Evolutionary conservation across 2,329 filamentous ascomycete species (phyloP).

Genomic region (Xylaria sp.): DNA sequence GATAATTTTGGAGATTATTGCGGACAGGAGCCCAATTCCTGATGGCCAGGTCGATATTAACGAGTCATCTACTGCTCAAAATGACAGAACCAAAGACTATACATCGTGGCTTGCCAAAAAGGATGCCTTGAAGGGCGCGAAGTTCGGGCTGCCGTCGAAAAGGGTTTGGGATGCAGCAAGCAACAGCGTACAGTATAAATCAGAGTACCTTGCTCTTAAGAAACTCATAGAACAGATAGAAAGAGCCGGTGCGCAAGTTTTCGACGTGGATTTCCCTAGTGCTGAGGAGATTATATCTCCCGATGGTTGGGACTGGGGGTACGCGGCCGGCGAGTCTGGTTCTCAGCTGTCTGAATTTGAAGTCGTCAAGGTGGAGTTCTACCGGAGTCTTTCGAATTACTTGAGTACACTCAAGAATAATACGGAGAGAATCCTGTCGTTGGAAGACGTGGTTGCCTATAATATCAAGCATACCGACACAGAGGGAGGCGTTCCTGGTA

Average conservation of each 20-base stretch:
- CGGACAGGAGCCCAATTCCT: neutral
- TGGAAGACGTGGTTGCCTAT: slow-evolving; percentile 15
- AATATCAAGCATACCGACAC: slow-evolving; percentile 13
- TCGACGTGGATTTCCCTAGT: slow-evolving; percentile 19
- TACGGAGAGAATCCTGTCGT: neutral
- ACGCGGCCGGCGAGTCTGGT: slow-evolving; percentile 10
- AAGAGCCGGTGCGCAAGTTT: slow-evolving; percentile 9
- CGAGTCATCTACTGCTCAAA: neutral
- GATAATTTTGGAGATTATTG: slow-evolving; percentile 17
- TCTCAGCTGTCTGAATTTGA: slow-evolving; percentile 20
- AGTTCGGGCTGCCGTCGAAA: slow-evolving; percentile 12
- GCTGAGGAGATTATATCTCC: slow-evolving; percentile 18
- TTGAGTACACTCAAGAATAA: slow-evolving; percentile 12
- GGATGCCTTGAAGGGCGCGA: slow-evolving; percentile 16
- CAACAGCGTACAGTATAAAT: slow-evolving; percentile 1
- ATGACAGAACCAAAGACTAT: neutral
- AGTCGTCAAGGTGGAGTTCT: slow-evolving; percentile 21
- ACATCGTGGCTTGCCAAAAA: slow-evolving; percentile 8
- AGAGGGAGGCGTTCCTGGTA: slow-evolving; percentile 13
- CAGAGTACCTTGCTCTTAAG: slow-evolving; percentile 8
- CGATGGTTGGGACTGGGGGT: slow-evolving; percentile 20
- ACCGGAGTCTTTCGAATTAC: slow-evolving; percentile 5
- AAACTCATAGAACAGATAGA: slow-evolving; percentile 7
- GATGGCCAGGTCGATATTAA: neutral
- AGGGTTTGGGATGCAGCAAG: slow-evolving; percentile 22